Evolutionary conservation across 495 filamentous ascomycete genomes (phyloP), one percentile per base, ranked within the genome.

Genomic region (Choiromyces venosus): DNA sequence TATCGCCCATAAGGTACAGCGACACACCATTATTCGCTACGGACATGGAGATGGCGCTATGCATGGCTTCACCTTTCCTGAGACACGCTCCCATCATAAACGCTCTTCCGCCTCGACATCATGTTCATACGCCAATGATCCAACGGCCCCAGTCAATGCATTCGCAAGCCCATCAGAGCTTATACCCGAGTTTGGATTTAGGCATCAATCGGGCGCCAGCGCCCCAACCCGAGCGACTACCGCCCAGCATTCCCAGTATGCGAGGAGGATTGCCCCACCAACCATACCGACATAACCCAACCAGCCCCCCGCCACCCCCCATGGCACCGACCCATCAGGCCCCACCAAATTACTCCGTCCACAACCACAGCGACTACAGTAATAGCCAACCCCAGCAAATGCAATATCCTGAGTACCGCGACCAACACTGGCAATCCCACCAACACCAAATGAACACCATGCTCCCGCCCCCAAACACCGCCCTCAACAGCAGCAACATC

Each of bases 401-500:
- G 46, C 46, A 56, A 56, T 56, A 56, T 10, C 46, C 46, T 9
- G 46, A 56, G 12, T 56, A 56, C n/a, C 46, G 46, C 10, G 46
- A 56, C n/a, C 46, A 56, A 4, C n/a, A 56, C 46, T 56, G 46
- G 46, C 46, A 56, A 56, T 0, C 46, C 10, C 46, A 56, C n/a
- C 44, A 52, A 52, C 21, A 52, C 44, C 46, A 56, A 56, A 56
- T 56, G 46, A 56, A 10, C 10, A 29, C 46, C 46, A 56, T 56
- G 46, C 46, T 56, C 8, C 46, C 75, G 39, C 69, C 35, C 46
- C 64, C 72, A 73, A 39, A 67, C 69, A 71, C 4, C 52, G 38
- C 19, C 69, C 56, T 14, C 69, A 70, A 37, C 19, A 33, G 33
- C 44, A 70, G 2, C 71, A 72, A 10, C 68, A 35, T 8, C 68